These are phyloP conservation scores for Solidago caesia DNA, from an alignment of 129 eudicot genomes.

Conservation along the genomic window DNA sequence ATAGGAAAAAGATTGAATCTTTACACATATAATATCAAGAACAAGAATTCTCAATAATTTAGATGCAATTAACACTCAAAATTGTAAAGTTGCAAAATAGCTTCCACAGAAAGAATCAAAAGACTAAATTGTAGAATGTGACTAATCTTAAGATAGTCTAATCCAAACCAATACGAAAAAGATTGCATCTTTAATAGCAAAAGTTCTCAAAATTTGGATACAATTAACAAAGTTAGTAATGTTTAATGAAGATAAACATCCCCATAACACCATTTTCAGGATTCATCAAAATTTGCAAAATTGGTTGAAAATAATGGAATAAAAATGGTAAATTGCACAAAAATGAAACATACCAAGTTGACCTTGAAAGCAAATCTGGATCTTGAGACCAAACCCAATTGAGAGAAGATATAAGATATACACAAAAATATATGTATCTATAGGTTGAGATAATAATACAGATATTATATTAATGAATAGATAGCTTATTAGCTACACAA, in stretches of 20 bases:
- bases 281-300: not conserved
- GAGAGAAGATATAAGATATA: constrained; percentile 29
- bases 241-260: not conserved
- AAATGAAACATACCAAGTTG: constrained; percentile 10
- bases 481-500: constrained; percentile 38
- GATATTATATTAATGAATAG: not conserved
- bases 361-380: constrained; percentile 41
- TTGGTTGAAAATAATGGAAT: not conserved
- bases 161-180: no score
- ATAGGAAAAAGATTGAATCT: no score
- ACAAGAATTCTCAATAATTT: not conserved
- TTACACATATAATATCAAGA: not conserved
- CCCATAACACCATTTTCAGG: not conserved
- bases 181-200: not conserved
- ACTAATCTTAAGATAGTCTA: no score
- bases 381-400: constrained; percentile 29
- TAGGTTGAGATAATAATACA: constrained; percentile 17
- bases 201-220: not conserved
- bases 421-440: not conserved
- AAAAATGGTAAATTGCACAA: not conserved
- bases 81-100: not conserved
- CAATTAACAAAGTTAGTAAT: not conserved
- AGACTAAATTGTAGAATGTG: no score
- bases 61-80: not conserved
- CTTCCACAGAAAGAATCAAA: not conserved